Base-by-base conservation (phyloP, 176 grass and related monocot species). In the Aegilops longissima region DNA sequence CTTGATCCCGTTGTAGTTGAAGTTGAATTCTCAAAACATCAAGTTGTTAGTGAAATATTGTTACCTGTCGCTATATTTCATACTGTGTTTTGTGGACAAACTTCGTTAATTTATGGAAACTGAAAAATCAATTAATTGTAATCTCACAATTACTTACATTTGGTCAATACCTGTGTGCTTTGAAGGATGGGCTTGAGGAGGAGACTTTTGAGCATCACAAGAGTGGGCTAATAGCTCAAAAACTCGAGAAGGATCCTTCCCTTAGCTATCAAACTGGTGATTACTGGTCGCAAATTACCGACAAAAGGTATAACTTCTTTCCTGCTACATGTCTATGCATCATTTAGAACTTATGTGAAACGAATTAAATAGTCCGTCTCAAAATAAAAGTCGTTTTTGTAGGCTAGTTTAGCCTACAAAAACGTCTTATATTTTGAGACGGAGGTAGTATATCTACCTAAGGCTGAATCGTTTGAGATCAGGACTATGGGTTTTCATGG, bases 201-300 rank as follows among this genome's bases (percentile, higher is more conserved):
- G 94, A 98, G 61, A 92, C 90, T 90, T 98, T 96, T 85, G 88
- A 98, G 82, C 86, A 95, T 45, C 92, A 92, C 76, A 98, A 84
- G 87, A 93, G 83, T 80, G 97, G 93, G 12, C 83, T 96, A 59
- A 98, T 98, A 90, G 93, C 94, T 90, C 88, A 98, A 61, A 98
- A 98, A 74, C 67, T 98, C 63, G 93, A 98, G 85, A 98, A 96
- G 65, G 92, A 96, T 13, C 97, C 97, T 81, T 96, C 93, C 54
- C 97, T 98, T 83, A 76, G 87, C 61, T 98, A 95, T 69, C 92
- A 96, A 89, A 92, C 94, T 77, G 44, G 86, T 85, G 80, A 89
- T 68, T 85, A 90, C 81, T 98, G 97, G 93, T 88, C 87, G 35
- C 97, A 98, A 90, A 96, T 98, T 77, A 87, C 82, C n/a, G 90